These are phyloP conservation scores for Wickerhamomyces chaumierensis DNA, from an alignment of 805 yeast species.

Conservation along the genomic window DNA sequence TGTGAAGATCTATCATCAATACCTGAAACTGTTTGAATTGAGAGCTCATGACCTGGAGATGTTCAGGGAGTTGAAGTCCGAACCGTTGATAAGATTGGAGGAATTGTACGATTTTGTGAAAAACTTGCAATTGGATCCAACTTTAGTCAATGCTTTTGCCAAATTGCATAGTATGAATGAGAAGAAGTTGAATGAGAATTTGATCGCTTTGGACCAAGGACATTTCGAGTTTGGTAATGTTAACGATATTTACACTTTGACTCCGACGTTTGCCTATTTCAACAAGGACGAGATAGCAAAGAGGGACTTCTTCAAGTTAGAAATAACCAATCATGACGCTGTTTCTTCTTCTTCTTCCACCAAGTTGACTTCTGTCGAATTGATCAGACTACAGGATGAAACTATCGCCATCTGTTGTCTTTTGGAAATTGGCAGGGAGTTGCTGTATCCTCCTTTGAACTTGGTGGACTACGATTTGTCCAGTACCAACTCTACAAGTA, in stretches of 20 bases:
- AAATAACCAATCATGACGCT: conserved; percentile 6
- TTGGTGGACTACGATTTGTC: not conserved
- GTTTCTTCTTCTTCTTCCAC: too few species aligned
- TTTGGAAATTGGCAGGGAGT: conserved; percentile 14
- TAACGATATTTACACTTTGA: conserved; percentile 5
- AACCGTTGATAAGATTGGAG: conserved; percentile 7
- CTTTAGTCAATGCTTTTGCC: not conserved
- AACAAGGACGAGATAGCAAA: conserved; percentile 8
- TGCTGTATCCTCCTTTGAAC: conserved; percentile 15
- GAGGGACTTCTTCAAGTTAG: conserved; percentile 17
- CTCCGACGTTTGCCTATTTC: conserved; percentile 11
- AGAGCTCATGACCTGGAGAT: conserved; percentile 5
- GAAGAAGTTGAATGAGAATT: not conserved
- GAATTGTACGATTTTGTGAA: not conserved
- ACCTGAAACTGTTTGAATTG: conserved; percentile 5
- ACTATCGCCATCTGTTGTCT: conserved; percentile 14
- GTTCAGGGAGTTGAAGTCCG: conserved; percentile 7
- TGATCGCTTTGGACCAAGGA: not conserved
- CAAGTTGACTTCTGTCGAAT: conserved; percentile 5
- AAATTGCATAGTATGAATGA: not conserved
- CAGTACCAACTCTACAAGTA: too few species aligned
- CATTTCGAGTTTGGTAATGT: conserved; percentile 11
- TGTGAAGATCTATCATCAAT: conserved; percentile 5
- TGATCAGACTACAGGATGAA: conserved; percentile 10
- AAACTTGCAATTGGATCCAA: not conserved